phyloP scores from a whole-genome alignment of 2,329 filamentous ascomycete genomes.

The Colletotrichum siamense region DNA sequence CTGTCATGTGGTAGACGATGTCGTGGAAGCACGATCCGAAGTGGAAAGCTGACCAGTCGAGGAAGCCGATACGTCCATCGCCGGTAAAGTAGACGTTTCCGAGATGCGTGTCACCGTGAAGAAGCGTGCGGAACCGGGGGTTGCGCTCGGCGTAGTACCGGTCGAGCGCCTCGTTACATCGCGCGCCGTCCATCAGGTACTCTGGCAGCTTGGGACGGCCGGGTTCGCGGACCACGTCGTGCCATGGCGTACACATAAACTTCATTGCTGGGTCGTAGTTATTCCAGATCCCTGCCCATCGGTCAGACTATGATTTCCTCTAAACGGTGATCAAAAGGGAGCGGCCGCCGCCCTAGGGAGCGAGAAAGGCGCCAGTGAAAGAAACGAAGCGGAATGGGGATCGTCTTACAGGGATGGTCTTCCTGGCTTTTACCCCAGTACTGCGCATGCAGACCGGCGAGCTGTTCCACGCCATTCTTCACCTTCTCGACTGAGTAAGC shows the following conservation, averaged over 20 bases:
- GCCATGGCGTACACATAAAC: slow-evolving; percentile 29
- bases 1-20: slow-evolving; percentile 44
- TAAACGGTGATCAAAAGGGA: not conserved
- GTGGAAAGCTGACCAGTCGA: slow-evolving; percentile 48
- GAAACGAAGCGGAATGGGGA: not conserved
- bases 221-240: slow-evolving; percentile 29
- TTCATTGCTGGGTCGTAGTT: slow-evolving; percentile 41
- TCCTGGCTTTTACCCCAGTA: slow-evolving; percentile 37
- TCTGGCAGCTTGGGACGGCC: slow-evolving; percentile 38
- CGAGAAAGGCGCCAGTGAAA: not conserved
- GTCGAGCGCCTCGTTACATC: slow-evolving; percentile 38
- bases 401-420: slow-evolving; percentile 29
- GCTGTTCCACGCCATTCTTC: slow-evolving; percentile 40
- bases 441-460: slow-evolving; percentile 44
- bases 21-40: slow-evolving; percentile 49
- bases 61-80: slow-evolving; percentile 38
- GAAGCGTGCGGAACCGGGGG: slow-evolving; percentile 37
- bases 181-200: slow-evolving; percentile 39
- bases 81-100: slow-evolving; percentile 48
- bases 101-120: slow-evolving; percentile 49
- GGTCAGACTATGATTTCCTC: not conserved
- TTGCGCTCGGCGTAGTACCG: slow-evolving; percentile 41
- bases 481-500: slow-evolving; percentile 35
- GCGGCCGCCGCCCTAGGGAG: not conserved
- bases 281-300: slow-evolving; percentile 29